Evolutionary conservation across 371 early-diverging fungal genomes (phyloP), one percentile per base, ranked within the genome.

Genomic region (Fennellomyces sp.): DNA sequence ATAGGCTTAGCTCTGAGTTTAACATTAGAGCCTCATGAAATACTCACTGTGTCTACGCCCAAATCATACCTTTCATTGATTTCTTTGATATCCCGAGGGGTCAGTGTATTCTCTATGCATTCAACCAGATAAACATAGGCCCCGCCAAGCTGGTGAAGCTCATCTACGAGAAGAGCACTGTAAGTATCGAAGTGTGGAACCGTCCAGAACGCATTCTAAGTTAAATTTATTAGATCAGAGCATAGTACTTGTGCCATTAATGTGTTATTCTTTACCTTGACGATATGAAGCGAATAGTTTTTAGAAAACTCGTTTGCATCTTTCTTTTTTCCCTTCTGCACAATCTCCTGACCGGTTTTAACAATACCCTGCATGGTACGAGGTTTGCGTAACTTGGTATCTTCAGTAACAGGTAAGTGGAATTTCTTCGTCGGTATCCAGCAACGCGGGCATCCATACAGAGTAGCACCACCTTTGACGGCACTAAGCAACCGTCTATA

Each of bases 111-210:
- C 42, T 56, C 39, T 10, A 56, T 11, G 13, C 56, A 56, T n/a
- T 25, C 19, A 2, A 56, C 23, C 8, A 56, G 11, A 7, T 56
- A 28, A 3, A n/a, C 27, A 29, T 56, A 56, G 4, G 29, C 56
- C 0, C 56, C 45, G 7, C 56, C 56, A 15, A 56, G 56, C n/a
- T 41, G 56, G 21, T 56, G 56, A 23, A 56, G 56, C 8, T 23
- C 39, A 56, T 56, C 56, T 2, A 56, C 56, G 3, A 36, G 12
- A 7, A 56, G 29, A 5, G 39, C 10, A 25, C 15, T 12, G 42
- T 42, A 56, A 28, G 42, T 56, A 26, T 36, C 5, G 12, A 56
- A 56, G n/a, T 41, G 56, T 17, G 56, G 45, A 2, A 56, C 45
- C 5, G 23, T 8, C 27, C 39, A 36, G 27, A 56, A 56, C 11